A percentile compares a stretch with the other conserved stretches of the same genome.
These are phyloP conservation scores for Schwanniomyces vanrijiae DNA, from an alignment of 805 yeast genomes.

Conservation along the genomic window DNA sequence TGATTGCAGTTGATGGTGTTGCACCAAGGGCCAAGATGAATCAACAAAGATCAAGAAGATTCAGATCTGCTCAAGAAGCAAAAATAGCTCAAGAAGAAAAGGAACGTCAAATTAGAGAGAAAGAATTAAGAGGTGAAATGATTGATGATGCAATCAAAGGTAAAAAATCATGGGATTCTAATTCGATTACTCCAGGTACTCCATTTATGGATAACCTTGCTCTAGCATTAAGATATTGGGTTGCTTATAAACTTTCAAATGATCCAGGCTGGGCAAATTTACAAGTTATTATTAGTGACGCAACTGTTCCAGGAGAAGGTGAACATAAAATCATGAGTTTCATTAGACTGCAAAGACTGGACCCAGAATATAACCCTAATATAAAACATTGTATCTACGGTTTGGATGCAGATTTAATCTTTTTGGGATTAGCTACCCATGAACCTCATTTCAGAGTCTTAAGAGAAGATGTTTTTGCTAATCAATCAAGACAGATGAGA, in stretches of 20 bases:
- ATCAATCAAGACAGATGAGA: constrained; percentile 51
- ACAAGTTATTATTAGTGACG: constrained; percentile 81
- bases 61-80: constrained; percentile 91
- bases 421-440: constrained; percentile 95
- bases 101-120: constrained; percentile 56
- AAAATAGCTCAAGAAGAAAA: constrained; percentile 71
- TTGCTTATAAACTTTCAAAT: constrained; percentile 81
- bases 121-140: constrained; percentile 64
- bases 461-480: constrained; percentile 95
- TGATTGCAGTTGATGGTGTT: constrained; percentile 98
- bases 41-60: constrained; percentile 95
- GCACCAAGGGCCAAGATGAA: constrained; percentile 99
- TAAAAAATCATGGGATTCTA: constrained; percentile 87
- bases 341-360: constrained; percentile 84
- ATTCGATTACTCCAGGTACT: constrained; percentile 95
- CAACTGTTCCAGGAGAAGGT: constrained; percentile 98
- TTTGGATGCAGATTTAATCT: constrained; percentile 92
- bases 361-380: constrained; percentile 71
- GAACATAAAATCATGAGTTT: constrained; percentile 97
- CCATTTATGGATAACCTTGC: constrained; percentile 93
- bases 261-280: constrained; percentile 85
- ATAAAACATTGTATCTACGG: constrained; percentile 94
- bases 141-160: constrained; percentile 75
- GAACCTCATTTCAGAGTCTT: constrained; percentile 94
- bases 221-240: constrained; percentile 76